Evolutionary conservation across 768 basidiomycete genomes (phyloP), one percentile per base, ranked within the genome.

Genomic region (Termitomyces sp.): DNA sequence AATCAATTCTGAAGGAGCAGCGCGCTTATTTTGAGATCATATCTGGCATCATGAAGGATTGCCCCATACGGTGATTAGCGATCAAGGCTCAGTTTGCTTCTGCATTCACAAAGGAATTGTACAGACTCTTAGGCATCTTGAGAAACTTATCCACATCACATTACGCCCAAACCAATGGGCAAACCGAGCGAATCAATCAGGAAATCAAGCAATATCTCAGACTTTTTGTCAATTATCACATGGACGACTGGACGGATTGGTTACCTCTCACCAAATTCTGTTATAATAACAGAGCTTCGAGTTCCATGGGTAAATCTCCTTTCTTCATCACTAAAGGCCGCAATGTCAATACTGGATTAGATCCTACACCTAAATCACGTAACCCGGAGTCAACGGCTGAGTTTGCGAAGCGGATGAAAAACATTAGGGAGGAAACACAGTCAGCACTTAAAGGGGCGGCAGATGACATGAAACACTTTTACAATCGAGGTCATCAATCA

Each of bases 261-360:
- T 50, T 74, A 0, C 57, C 65, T n/a, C 60, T 64, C 13, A 63
- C 70, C 0, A 65, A 74, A 38, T 74, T 73, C 49, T 61, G 69
- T 0, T 65, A 65, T 50, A 74, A 74, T 54, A 66, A 68, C 50
- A 56, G 62, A 7, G 45, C 59, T 0, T 57, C 64, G 23, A 52
- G 62, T 1, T 56, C 68, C 1, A 73, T 66, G n/a, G 64, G 66
- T 0, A 47, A 63, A 16, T 59, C 66, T 15, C 13, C 29, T 1
- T 45, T 45, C 20, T 45, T 45, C 7, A 18, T 45, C 20, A 45
- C 15, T 7, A 45, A 45, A 16, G 43, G 43, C 0, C 15, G 27
- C 1, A 15, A 45, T 11, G 27, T 45, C 1, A 45, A 45, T 5
- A 4, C 27, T 2, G 27, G 27, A 1, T 5, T 29, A 2, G 20